A percentile compares a stretch with the other conserved stretches of the same genome.
Conservation (phyloP, 495 filamentous ascomycete species). For the Durotheca rogersii region DNA sequence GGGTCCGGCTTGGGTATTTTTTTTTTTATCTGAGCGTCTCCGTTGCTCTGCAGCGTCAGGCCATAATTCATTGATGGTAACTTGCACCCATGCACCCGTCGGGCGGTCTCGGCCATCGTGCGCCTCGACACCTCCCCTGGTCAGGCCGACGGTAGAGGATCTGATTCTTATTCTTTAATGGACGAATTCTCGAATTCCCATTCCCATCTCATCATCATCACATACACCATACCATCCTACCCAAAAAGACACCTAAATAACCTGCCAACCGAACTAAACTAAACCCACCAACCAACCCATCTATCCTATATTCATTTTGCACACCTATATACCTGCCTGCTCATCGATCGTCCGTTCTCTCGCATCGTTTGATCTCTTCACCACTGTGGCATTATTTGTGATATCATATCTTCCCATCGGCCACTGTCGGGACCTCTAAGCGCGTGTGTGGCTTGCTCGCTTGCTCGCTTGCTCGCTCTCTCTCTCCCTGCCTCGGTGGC, state of each 20-base stretch:
- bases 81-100: slow-evolving; percentile 34
- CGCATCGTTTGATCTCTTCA: slow-evolving; percentile 28
- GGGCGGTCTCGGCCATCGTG: slow-evolving; percentile 40
- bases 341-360: slow-evolving; percentile 24
- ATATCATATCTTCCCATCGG: slow-evolving; percentile 31
- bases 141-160: slow-evolving; percentile 14
- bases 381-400: slow-evolving; percentile 31
- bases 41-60: slow-evolving; percentile 37
- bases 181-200: slow-evolving; percentile 34
- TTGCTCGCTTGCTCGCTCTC: slow-evolving; percentile 25
- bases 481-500: slow-evolving; percentile 20
- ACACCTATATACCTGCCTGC: not conserved
- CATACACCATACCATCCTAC: slow-evolving; percentile 5
- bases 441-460: slow-evolving; percentile 1
- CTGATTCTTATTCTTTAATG: slow-evolving; percentile 35
- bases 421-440: not conserved
- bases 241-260: slow-evolving; percentile 21
- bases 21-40: slow-evolving; percentile 32
- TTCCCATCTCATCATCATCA: slow-evolving; percentile 1
- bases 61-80: slow-evolving; percentile 32
- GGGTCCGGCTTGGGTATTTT: slow-evolving; percentile 20
- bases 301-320: not conserved
- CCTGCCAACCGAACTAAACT: slow-evolving; percentile 2
- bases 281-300: not conserved
- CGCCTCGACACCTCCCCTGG: slow-evolving; percentile 7